Percentiles rank a stretch among this genome's conserved stretches.
Evolutionary conservation across 371 early-diverging fungal genomes (phyloP).

Genomic region (Rhizomucor pusillus): DNA sequence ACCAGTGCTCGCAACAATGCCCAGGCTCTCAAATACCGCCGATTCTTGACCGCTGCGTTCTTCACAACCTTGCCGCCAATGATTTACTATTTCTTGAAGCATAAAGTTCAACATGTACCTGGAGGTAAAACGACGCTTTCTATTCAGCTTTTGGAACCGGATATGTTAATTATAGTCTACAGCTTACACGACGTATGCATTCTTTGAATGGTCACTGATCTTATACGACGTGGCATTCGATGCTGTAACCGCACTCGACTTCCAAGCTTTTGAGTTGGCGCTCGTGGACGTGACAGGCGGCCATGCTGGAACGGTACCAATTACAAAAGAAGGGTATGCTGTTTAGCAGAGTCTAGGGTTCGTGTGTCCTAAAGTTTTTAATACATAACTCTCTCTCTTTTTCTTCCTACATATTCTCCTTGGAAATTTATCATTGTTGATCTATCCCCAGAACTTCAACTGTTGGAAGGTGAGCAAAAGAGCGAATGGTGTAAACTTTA

Average conservation of each 20-base stretch:
- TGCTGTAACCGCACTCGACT: conserved; percentile 69
- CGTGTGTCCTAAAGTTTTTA: neutral
- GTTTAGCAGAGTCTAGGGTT: conserved; percentile 1
- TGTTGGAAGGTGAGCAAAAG: conserved; percentile 15
- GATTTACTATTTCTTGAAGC: conserved; percentile 75
- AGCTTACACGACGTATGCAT: conserved; percentile 80
- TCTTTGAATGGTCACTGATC: conserved; percentile 84
- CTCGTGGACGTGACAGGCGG: conserved; percentile 46
- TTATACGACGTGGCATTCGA: conserved; percentile 79
- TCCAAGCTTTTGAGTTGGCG: conserved; percentile 54
- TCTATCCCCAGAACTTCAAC: conserved; percentile 10
- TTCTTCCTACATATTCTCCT: conserved; percentile 7
- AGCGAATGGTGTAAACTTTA: neutral
- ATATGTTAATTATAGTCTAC: neutral
- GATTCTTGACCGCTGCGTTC: conserved; percentile 50
- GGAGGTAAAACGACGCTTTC: conserved; percentile 53
- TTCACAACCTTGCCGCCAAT: conserved; percentile 71
- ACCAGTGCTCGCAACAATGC: conserved; percentile 27
- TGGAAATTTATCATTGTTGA: neutral
- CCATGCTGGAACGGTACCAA: conserved; percentile 12
- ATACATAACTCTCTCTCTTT: conserved; percentile 9
- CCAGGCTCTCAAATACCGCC: conserved; percentile 41
- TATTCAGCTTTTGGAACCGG: too few relatives aligned
- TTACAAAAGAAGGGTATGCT: conserved; percentile 29
- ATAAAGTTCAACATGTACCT: conserved; percentile 71